A percentile compares a stretch with the other conserved stretches of the same genome.
Conservation (phyloP, 441 rosid species). For the Rhodomyrtus psidioides region DNA sequence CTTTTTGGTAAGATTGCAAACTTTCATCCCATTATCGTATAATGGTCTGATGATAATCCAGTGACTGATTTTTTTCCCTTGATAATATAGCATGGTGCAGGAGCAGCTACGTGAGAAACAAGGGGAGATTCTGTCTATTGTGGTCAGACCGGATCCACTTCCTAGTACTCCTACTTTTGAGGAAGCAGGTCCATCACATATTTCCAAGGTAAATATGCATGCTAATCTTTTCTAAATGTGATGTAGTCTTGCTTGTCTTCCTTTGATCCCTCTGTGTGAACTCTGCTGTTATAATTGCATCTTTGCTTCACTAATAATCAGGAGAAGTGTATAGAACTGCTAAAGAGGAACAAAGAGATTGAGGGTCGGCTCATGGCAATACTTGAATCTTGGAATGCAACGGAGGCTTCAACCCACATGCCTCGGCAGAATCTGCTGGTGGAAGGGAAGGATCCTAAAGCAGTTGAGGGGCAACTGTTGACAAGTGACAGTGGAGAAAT, state of each 20-base stretch:
- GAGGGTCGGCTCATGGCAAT: not conserved
- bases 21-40: not conserved
- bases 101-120: not conserved
- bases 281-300: not conserved
- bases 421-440: not conserved
- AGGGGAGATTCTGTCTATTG: not conserved
- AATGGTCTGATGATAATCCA: not conserved
- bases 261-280: not conserved
- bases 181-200: not conserved
- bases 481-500: not conserved
- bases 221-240: not conserved
- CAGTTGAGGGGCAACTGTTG: not conserved
- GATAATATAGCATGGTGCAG: not conserved
- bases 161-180: not conserved
- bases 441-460: not conserved
- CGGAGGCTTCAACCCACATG: not conserved
- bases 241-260: not conserved
- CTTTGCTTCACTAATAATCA: not conserved
- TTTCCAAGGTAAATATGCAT: not conserved
- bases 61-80: not conserved
- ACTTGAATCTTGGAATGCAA: not conserved
- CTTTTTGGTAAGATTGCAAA: not conserved
- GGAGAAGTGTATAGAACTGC: not conserved
- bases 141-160: not conserved
- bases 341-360: not conserved